A percentile compares a stretch with the other conserved stretches of the same genome.
Evolutionary conservation across 371 early-diverging fungal species (phyloP).

Genomic region (Mortierella sp.): DNA sequence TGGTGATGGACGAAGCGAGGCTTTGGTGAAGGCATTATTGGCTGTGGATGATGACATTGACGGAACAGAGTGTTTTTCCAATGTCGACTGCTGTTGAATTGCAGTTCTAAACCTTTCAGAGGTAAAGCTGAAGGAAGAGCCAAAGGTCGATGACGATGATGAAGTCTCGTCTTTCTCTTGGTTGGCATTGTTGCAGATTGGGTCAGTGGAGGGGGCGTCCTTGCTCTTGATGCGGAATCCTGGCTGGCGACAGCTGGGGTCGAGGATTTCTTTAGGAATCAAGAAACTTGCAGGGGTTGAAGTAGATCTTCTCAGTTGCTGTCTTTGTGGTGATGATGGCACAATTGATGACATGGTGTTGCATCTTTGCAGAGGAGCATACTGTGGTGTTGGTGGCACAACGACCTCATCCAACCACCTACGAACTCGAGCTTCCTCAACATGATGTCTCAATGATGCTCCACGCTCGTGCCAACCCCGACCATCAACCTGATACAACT

Average conservation of each 20-base stretch:
- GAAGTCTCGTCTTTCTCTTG: background rate
- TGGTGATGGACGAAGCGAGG: background rate
- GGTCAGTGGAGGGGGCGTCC: background rate
- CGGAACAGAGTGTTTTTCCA: conserved; percentile 4
- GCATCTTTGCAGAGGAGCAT: background rate
- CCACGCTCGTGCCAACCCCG: conserved; percentile 44
- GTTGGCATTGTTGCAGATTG: conserved; percentile 3
- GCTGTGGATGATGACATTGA: background rate
- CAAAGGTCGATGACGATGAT: background rate
- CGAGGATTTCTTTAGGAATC: conserved; percentile 51
- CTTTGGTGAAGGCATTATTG: no score
- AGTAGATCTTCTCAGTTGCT: background rate
- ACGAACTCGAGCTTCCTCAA: conserved; percentile 29
- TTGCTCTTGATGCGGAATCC: conserved; percentile 40
- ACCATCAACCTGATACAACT: conserved; percentile 29
- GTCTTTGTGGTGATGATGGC: background rate
- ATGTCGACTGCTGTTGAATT: conserved; percentile 11
- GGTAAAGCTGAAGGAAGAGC: conserved; percentile 42
- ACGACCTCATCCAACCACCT: conserved; percentile 46
- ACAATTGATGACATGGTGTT: background rate
- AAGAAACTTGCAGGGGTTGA: conserved; percentile 22
- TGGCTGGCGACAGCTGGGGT: conserved; percentile 39
- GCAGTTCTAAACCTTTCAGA: conserved; percentile 45
- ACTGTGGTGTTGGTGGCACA: conserved; percentile 6
- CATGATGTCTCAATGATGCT: conserved; percentile 32